Evolutionary conservation across 2,329 filamentous ascomycete genomes (phyloP), one percentile per base, ranked within the genome.

Genomic region (Neonectria hederae): DNA sequence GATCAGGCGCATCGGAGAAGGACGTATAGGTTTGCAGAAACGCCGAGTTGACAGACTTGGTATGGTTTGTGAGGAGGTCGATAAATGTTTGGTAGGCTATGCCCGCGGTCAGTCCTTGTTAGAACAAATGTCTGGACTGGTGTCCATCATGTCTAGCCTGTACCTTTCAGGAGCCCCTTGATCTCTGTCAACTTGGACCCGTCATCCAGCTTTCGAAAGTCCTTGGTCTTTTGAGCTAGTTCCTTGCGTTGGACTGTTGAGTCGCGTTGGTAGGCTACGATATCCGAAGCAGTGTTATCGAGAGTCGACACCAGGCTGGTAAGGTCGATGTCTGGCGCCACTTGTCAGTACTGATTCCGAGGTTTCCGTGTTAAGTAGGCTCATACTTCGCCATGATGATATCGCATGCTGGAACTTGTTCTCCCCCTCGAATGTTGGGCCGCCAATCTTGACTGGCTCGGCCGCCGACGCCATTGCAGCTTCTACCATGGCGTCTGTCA

Each of bases 391-490:
- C 96, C 96, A 99, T 77, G 94, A 92, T 68, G 93, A 92, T 72
- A 99, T 97, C 61, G 96, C 96, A 77, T 91, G 92, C 79, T 99
- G 96, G 78, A 99, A 99, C 80, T 97, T 97, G 83, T 97, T 98
- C 72, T 91, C 89, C 38, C 87, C 87, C 53, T 89, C 87, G 17
- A 76, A 74, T 9, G 73, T 73, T 24, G 75, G 70, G 28, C 62
- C 60, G 30, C 62, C 60, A 45, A 67, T 63, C 11, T 71, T 69
- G 54, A 66, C 73, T 9, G 78, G 75, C 46, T 71, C 68, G 46
- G 26, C 59, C 22, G 67, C 63, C 35, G 66, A 65, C 38, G 69
- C 70, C 58, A 74, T 65, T 46, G 74, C 75, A 61, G 76, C 70
- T 68, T 72, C 76, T 45, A 77, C 72, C 22, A 69, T 68, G 56